phyloP scores from a whole-genome alignment of 2,329 filamentous ascomycete genomes.

The Neonectria punicea region DNA sequence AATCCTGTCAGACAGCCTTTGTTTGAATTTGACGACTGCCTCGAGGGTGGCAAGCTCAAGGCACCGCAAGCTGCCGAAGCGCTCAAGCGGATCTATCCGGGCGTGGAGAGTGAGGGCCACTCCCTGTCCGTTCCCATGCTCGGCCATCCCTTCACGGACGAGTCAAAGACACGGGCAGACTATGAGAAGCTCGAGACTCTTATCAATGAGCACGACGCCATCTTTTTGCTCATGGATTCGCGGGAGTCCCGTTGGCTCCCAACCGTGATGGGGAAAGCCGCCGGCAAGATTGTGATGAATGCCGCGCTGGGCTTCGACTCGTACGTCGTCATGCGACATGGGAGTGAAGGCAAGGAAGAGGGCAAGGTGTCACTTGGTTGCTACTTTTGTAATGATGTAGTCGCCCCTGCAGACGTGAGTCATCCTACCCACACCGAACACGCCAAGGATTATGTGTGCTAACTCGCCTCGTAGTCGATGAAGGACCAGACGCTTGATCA shows the following conservation, averaged over 20 bases:
- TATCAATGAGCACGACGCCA: constrained; percentile 86
- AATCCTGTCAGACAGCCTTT: constrained; percentile 96
- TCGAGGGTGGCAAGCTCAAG: constrained; percentile 85
- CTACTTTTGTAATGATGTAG: constrained; percentile 99
- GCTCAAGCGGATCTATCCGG: constrained; percentile 87
- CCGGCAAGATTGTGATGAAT: constrained; percentile 95
- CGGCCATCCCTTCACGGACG: constrained; percentile 85
- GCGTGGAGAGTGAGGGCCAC: constrained; percentile 83
- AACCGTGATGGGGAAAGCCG: constrained; percentile 93
- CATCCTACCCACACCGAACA: neutral
- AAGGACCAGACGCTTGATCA: constrained; percentile 97
- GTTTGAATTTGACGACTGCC: constrained; percentile 89
- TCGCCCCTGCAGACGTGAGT: constrained; percentile 90
- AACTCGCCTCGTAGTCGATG: constrained; percentile 70
- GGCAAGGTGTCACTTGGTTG: constrained; percentile 82
- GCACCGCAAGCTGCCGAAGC: constrained; percentile 83
- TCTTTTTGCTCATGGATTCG: constrained; percentile 98
- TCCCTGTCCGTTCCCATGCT: constrained; percentile 93
- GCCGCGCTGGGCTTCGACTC: constrained; percentile 96
- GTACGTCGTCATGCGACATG: constrained; percentile 97
- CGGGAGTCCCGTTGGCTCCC: constrained; percentile 95
- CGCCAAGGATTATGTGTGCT: constrained; percentile 2
- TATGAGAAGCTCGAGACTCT: constrained; percentile 80
- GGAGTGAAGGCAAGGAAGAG: constrained; percentile 68
- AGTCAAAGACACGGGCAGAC: constrained; percentile 74